Evolutionary conservation across 306 rosid species (phyloP).

Genomic region (Alnus rubra): DNA sequence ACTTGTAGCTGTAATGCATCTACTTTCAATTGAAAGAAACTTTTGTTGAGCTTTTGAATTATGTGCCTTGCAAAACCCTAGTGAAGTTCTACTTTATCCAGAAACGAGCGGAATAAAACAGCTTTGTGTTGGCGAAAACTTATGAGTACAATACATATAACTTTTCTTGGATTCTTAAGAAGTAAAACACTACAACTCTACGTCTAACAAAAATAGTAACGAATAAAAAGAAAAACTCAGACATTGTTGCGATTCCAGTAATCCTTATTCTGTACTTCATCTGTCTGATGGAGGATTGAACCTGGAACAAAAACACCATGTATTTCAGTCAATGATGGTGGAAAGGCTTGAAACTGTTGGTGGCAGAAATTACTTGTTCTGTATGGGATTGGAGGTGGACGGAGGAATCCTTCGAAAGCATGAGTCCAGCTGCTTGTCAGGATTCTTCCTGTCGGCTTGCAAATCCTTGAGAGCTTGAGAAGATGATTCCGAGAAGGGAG

Average conservation of each 20-base stretch:
- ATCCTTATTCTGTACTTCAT: slow-evolving; percentile 26
- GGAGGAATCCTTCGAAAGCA: slow-evolving; percentile 64
- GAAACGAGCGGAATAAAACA: slow-evolving; percentile 10
- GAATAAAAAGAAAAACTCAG: slow-evolving; percentile 9
- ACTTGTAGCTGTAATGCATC: neutral
- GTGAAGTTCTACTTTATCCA: neutral
- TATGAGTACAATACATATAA: slow-evolving; percentile 27
- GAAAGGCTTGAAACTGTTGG: slow-evolving; percentile 33
- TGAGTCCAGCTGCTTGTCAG: slow-evolving; percentile 43
- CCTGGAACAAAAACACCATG: slow-evolving; percentile 47
- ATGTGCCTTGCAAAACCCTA: slow-evolving; percentile 3
- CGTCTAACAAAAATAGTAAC: slow-evolving; percentile 6
- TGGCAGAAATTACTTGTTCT: slow-evolving; percentile 58
- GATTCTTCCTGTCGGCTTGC: slow-evolving; percentile 38
- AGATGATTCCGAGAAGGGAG: slow-evolving; percentile 34
- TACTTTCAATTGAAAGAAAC: neutral
- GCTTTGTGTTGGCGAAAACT: slow-evolving; percentile 25
- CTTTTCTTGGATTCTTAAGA: slow-evolving; percentile 12
- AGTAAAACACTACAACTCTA: slow-evolving; percentile 23
- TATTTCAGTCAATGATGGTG: slow-evolving; percentile 22
- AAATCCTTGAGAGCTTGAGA: slow-evolving; percentile 36
- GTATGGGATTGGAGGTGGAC: slow-evolving; percentile 59
- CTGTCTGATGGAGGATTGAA: slow-evolving; percentile 46
- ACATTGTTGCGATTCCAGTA: slow-evolving; percentile 16
- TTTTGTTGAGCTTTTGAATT: neutral